Evolutionary conservation across 2,329 filamentous ascomycete genomes (phyloP).

Genomic region (Lachnellula willkommii): DNA sequence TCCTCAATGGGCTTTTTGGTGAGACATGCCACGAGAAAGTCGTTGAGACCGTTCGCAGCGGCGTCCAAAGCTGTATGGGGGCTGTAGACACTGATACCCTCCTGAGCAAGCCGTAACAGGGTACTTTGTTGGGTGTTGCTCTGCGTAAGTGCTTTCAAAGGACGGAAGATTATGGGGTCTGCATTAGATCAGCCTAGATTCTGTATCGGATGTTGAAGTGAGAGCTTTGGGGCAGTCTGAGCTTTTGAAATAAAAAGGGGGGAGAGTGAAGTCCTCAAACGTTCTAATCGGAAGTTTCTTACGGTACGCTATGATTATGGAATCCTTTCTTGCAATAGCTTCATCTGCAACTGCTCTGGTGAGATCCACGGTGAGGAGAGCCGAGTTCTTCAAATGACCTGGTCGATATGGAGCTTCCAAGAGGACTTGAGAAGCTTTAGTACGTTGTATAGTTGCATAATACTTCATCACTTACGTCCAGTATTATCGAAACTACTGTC

Average conservation of each 20-base stretch:
- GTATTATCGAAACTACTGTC: conserved; percentile 95
- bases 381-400: conserved; percentile 56
- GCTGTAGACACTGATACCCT: conserved; percentile 90
- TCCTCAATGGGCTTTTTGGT: no score
- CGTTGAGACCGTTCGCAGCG: conserved; percentile 76
- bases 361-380: conserved; percentile 83
- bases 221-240: background rate
- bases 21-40: conserved; percentile 84
- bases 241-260: background rate
- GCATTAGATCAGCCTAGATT: background rate
- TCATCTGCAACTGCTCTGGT: conserved; percentile 86
- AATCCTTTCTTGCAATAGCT: conserved; percentile 70
- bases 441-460: background rate
- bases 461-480: conserved; percentile 46
- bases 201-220: background rate
- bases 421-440: conserved; percentile 45
- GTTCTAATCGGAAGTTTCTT: conserved; percentile 27
- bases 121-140: conserved; percentile 81
- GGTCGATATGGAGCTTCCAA: conserved; percentile 62
- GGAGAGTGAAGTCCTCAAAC: background rate
- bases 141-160: conserved; percentile 81
- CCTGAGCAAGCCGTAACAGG: conserved; percentile 72
- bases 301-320: conserved; percentile 88
- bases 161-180: conserved; percentile 96
- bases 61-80: conserved; percentile 95